A percentile compares a stretch with the other conserved stretches of the same genome.
Conservation (phyloP, 2,329 filamentous ascomycete species). For the Volutella citrinella region DNA sequence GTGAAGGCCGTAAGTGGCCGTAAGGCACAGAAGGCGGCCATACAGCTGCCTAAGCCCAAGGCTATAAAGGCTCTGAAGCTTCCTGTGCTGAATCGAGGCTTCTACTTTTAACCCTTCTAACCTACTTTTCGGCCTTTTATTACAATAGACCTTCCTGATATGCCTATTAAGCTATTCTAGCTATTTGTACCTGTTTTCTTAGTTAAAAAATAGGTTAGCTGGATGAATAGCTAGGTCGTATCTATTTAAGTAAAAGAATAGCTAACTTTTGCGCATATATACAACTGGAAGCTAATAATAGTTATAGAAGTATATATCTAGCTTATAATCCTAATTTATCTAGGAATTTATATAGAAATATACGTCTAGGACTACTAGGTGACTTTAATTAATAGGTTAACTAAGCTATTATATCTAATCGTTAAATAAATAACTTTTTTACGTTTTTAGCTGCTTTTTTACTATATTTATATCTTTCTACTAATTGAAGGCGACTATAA, state of each 20-base stretch:
- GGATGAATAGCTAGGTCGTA: slow-evolving; percentile 3
- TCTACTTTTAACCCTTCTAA: too few species aligned
- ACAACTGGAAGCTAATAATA: background rate
- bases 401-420: background rate
- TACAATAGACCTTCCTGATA: too few species aligned
- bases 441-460: background rate
- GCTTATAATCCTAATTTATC: slow-evolving; percentile 7
- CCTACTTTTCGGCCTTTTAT: too few species aligned
- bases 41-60: too few species aligned
- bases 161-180: slow-evolving; percentile 4
- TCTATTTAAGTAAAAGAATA: background rate
- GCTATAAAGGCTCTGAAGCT: too few species aligned
- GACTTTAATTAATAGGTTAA: background rate
- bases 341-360: slow-evolving; percentile 5
- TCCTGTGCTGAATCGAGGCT: too few species aligned
- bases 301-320: slow-evolving; percentile 3
- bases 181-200: slow-evolving; percentile 3
- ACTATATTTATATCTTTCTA: too few species aligned
- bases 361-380: background rate
- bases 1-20: too few species aligned
- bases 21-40: too few species aligned
- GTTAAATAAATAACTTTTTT: slow-evolving; percentile 2
- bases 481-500: too few species aligned
- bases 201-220: slow-evolving; percentile 3
- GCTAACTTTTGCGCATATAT: background rate